Evolutionary conservation across 352 stramenopile species (phyloP).

Genomic region (Blastocystis sp.): DNA sequence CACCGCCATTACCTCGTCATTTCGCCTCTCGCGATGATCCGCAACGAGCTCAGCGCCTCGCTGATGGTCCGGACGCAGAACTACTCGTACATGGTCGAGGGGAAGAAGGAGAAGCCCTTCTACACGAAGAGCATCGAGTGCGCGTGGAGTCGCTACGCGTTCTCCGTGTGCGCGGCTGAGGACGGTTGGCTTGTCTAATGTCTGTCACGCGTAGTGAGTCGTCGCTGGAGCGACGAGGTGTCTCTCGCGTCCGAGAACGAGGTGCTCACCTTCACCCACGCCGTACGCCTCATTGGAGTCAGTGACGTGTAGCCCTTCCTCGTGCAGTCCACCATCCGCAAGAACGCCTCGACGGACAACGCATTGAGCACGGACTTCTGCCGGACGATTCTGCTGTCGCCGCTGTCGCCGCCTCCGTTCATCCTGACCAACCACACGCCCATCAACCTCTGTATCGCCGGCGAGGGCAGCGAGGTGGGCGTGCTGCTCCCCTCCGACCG

Average conservation of each 20-base stretch:
- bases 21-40: conserved; percentile 9
- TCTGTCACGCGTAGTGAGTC: background rate
- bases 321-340: background rate
- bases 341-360: background rate
- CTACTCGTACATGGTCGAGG: background rate
- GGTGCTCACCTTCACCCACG: background rate
- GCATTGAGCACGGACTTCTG: background rate
- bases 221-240: background rate
- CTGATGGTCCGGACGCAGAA: background rate
- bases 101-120: background rate
- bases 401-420: conserved; percentile 23
- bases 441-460: conserved; percentile 17
- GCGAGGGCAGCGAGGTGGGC: conserved; percentile 43
- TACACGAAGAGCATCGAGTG: background rate
- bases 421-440: conserved; percentile 30
- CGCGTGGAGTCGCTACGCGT: background rate
- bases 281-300: background rate
- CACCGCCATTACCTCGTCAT: conserved; percentile 2
- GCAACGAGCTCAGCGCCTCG: background rate
- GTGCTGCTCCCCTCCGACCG: background rate
- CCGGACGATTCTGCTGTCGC: background rate
- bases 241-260: background rate
- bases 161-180: background rate
- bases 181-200: background rate
- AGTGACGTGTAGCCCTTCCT: conserved; percentile 29